Percentiles rank a stretch among this genome's conserved stretches.
Conservation (phyloP, 2,329 filamentous ascomycete species). For the Chaetomium sp. region DNA sequence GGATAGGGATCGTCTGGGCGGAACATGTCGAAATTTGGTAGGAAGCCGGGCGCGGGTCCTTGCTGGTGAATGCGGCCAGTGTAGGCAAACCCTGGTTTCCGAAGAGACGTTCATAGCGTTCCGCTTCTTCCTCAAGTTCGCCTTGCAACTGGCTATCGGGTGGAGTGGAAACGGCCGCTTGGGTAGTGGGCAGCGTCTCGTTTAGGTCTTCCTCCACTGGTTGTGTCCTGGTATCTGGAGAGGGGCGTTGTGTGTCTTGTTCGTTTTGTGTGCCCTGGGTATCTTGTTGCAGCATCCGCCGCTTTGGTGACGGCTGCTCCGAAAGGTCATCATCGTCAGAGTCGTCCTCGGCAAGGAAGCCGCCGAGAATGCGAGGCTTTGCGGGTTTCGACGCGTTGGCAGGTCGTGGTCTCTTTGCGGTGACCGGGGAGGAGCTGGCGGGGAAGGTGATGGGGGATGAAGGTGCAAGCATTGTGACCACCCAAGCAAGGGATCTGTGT, state of each 20-base stretch:
- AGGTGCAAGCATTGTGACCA: constrained; percentile 31
- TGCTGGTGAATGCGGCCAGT: constrained; percentile 17
- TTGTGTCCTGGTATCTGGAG: background rate
- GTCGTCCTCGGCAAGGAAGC: constrained; percentile 50
- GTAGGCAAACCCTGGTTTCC: constrained; percentile 22
- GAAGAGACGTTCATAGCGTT: constrained; percentile 34
- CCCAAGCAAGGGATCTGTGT: background rate
- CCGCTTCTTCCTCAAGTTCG: constrained; percentile 31
- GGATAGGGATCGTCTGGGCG: constrained; percentile 59
- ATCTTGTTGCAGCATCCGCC: constrained; percentile 46
- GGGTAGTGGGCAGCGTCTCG: constrained; percentile 6
- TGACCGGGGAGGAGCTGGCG: constrained; percentile 38
- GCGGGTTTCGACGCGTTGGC: constrained; percentile 38
- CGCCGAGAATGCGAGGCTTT: constrained; percentile 44
- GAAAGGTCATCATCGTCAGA: constrained; percentile 41
- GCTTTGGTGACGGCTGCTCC: constrained; percentile 45
- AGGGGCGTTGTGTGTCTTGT: constrained; percentile 19
- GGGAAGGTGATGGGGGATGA: constrained; percentile 38
- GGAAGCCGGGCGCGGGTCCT: constrained; percentile 25
- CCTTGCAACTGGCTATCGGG: constrained; percentile 32
- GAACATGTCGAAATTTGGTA: constrained; percentile 57
- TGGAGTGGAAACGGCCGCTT: constrained; percentile 27
- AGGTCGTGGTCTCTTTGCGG: constrained; percentile 44
- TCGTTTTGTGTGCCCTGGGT: constrained; percentile 8
- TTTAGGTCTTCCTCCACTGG: background rate